Evolutionary conservation across 495 filamentous ascomycete genomes (phyloP).

Genomic region (Wilcoxina mikolae): DNA sequence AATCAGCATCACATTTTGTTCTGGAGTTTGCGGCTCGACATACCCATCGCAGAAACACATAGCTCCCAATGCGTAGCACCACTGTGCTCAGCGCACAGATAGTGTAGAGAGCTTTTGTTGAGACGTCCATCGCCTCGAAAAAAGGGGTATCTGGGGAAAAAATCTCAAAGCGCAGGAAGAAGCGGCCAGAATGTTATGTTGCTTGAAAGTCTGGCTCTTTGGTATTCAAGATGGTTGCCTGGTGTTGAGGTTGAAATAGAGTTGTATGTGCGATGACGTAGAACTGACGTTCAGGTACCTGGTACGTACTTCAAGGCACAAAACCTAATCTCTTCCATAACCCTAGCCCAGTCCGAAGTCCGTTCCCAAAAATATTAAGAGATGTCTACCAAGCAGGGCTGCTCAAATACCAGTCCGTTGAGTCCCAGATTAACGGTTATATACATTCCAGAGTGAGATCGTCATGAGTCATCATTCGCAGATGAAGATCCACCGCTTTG

Average conservation of each 20-base stretch:
- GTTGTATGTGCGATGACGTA: conserved; percentile 5
- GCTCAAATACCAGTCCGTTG: too few relatives aligned
- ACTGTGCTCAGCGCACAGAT: conserved; percentile 42
- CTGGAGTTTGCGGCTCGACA: conserved; percentile 13
- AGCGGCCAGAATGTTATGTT: neutral
- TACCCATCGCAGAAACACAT: conserved; percentile 83
- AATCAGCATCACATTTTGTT: neutral
- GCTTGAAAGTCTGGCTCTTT: neutral
- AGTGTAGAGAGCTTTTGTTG: conserved; percentile 20
- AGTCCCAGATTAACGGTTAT: too few relatives aligned
- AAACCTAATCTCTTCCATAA: neutral
- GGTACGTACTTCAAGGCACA: neutral
- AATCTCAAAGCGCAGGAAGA: neutral
- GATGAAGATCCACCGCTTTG: neutral
- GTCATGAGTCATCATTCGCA: neutral
- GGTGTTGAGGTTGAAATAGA: neutral
- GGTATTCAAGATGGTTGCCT: neutral
- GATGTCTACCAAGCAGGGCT: too few relatives aligned
- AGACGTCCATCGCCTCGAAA: conserved; percentile 16
- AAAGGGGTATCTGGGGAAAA: neutral
- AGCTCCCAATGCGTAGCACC: conserved; percentile 44
- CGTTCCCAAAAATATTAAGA: too few relatives aligned
- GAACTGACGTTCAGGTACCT: neutral
- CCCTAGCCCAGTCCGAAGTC: neutral
- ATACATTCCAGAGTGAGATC: neutral